Evolutionary conservation across 2,329 filamentous ascomycete genomes (phyloP).

Genomic region (Neofusicoccum umdonicola): DNA sequence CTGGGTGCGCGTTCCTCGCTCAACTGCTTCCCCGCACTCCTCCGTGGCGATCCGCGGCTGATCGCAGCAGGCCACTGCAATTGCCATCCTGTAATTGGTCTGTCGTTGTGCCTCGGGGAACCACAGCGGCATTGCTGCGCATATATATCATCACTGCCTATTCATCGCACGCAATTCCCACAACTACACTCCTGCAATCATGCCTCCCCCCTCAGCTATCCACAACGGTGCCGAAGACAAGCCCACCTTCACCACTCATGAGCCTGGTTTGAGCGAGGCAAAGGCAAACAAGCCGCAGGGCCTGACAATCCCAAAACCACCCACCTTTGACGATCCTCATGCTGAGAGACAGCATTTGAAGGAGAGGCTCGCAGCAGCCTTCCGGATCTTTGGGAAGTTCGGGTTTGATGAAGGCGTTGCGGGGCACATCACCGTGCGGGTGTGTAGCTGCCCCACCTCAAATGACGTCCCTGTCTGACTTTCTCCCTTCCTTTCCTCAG

Average conservation of each 20-base stretch:
- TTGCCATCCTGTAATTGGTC: not conserved
- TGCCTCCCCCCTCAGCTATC: conserved; percentile 10
- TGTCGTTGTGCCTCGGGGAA: no score
- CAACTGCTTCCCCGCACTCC: not conserved
- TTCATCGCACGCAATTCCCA: not conserved
- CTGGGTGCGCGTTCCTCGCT: no score
- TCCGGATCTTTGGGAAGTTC: conserved; percentile 40
- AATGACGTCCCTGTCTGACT: no score
- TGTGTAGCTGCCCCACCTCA: conserved; percentile 19
- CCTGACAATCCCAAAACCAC: conserved; percentile 27
- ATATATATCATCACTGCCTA: not conserved
- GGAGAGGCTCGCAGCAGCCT: conserved; percentile 37
- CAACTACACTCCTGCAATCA: not conserved
- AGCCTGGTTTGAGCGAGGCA: conserved; percentile 31
- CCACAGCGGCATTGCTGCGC: no score
- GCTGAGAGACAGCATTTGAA: conserved; percentile 39
- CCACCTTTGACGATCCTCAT: conserved; percentile 37
- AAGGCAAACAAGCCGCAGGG: conserved; percentile 25
- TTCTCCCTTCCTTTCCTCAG: conserved; percentile 19
- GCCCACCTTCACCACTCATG: conserved; percentile 29
- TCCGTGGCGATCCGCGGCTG: not conserved
- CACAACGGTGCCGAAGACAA: conserved; percentile 19
- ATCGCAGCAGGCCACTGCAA: not conserved
- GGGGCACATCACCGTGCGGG: conserved; percentile 62
- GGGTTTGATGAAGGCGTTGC: conserved; percentile 50